phyloP scores from a whole-genome alignment of 208 protist species.

The Trypanosoma brucei region DNA sequence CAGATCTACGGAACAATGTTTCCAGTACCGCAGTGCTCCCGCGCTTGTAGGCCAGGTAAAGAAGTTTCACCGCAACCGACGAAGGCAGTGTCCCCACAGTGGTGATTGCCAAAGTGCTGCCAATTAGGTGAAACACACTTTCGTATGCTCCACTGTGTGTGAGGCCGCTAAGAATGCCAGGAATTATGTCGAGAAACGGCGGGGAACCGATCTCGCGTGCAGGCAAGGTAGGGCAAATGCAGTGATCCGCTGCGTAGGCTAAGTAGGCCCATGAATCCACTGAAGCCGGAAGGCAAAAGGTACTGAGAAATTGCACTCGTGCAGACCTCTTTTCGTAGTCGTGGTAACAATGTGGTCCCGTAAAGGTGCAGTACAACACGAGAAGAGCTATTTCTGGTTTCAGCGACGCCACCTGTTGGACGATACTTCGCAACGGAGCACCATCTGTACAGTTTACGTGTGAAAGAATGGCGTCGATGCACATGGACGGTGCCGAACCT shows the following conservation, averaged over 20 bases:
- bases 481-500: slow-evolving; percentile 25
- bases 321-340: not conserved
- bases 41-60: slow-evolving; percentile 52
- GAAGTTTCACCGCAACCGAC: slow-evolving; percentile 45
- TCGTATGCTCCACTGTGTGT: slow-evolving; percentile 47
- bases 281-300: slow-evolving; percentile 34
- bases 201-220: slow-evolving; percentile 24
- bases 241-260: slow-evolving; percentile 57
- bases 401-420: slow-evolving; percentile 28
- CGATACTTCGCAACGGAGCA: slow-evolving; percentile 25
- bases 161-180: slow-evolving; percentile 49
- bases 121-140: slow-evolving; percentile 38
- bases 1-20: slow-evolving; percentile 38
- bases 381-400: slow-evolving; percentile 44
- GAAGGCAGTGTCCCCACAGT: slow-evolving; percentile 26
- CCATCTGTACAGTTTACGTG: slow-evolving; percentile 30
- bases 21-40: slow-evolving; percentile 37
- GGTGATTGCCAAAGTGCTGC: slow-evolving; percentile 29
- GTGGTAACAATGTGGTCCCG: not conserved
- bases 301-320: slow-evolving; percentile 41
- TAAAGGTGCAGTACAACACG: slow-evolving; percentile 51
- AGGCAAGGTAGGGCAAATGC: slow-evolving; percentile 23
- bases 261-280: slow-evolving; percentile 42
- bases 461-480: slow-evolving; percentile 48
- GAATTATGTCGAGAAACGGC: slow-evolving; percentile 36